Conservation (phyloP, 371 early-diverging fungal genomes). For the Synchytrium microbalum region DNA sequence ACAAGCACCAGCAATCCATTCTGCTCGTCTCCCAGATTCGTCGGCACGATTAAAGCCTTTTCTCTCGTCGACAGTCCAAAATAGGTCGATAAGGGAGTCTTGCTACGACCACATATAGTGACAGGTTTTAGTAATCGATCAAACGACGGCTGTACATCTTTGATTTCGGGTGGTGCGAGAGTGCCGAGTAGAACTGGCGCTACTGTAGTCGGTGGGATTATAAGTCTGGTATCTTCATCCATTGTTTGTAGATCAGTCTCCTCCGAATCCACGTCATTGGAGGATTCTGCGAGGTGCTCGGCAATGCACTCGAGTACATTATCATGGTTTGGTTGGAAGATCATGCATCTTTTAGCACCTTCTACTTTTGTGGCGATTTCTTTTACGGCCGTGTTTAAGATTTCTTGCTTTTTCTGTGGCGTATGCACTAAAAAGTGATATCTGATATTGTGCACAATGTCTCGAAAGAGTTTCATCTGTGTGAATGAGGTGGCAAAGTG, state of each 20-base stretch:
- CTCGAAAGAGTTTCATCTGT: constrained; percentile 11
- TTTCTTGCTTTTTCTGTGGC: background rate
- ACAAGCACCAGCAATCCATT: background rate
- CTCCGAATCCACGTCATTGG: background rate
- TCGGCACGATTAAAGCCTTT: background rate
- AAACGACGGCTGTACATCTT: background rate
- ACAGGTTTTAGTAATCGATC: background rate
- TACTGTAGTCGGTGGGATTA: background rate
- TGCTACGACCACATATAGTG: background rate
- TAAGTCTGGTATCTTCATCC: background rate
- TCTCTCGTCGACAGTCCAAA: background rate
- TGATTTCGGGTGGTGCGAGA: background rate
- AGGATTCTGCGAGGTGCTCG: background rate
- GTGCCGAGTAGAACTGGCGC: background rate
- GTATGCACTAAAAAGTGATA: background rate
- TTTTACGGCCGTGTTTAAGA: background rate
- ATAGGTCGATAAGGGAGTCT: background rate
- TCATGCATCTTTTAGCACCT: background rate
- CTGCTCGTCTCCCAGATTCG: background rate
- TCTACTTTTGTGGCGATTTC: background rate
- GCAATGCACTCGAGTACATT: background rate
- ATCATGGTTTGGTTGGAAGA: background rate
- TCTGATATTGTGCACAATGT: constrained; percentile 8
- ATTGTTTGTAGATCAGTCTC: background rate
- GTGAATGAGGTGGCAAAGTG: background rate